phyloP scores from a whole-genome alignment of 345 rosid species.

The Chamaenerion angustifolium region DNA sequence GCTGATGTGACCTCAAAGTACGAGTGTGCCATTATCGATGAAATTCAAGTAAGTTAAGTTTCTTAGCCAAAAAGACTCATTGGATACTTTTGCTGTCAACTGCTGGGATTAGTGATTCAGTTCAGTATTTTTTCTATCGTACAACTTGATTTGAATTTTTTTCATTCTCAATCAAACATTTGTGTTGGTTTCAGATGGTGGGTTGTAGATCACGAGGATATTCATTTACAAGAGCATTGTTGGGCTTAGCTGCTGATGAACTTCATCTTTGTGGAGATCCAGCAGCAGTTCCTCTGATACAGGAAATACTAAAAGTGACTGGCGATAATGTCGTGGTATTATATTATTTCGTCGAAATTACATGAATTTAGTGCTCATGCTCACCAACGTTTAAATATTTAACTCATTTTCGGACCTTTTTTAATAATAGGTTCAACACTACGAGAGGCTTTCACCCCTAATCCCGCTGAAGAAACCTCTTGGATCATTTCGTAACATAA shows the following conservation, averaged over 20 bases:
- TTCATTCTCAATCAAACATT: neutral
- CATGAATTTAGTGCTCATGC: too few relatives aligned
- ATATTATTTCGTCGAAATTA: slow-evolving; percentile 1
- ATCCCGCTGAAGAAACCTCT: slow-evolving; percentile 53
- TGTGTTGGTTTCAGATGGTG: slow-evolving; percentile 45
- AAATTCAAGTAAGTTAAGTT: slow-evolving; percentile 51
- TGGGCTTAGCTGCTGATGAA: slow-evolving; percentile 76
- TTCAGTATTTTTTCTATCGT: neutral
- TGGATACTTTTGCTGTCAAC: neutral
- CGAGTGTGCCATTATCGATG: slow-evolving; percentile 79
- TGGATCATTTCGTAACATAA: slow-evolving; percentile 44
- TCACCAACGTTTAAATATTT: neutral
- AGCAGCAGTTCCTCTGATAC: slow-evolving; percentile 70
- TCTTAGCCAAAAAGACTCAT: too few relatives aligned
- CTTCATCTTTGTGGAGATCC: slow-evolving; percentile 94
- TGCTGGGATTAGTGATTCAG: neutral
- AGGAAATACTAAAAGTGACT: slow-evolving; percentile 64
- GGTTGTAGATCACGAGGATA: slow-evolving; percentile 73
- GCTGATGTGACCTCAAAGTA: slow-evolving; percentile 55
- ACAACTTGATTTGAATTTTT: neutral
- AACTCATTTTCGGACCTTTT: neutral
- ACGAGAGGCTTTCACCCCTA: slow-evolving; percentile 77
- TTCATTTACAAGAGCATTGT: slow-evolving; percentile 83
- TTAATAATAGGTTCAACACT: slow-evolving; percentile 38
- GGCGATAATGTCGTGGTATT: slow-evolving; percentile 67